phyloP scores from a whole-genome alignment of 106 monocot genomes.

The Dioscorea alata region DNA sequence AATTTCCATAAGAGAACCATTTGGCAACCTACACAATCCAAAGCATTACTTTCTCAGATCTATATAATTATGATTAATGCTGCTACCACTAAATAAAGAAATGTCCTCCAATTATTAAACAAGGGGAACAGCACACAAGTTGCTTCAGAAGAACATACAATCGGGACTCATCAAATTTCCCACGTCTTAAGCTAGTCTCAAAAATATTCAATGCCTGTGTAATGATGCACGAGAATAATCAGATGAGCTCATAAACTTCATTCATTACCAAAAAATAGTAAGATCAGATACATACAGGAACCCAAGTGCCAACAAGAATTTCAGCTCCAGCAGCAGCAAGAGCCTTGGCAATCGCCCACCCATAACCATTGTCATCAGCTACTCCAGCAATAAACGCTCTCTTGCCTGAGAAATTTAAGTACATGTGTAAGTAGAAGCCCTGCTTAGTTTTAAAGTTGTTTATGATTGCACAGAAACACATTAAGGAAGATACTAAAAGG shows the following conservation, averaged over 20 bases:
- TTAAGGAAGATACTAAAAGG: background rate
- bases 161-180: conserved; percentile 88
- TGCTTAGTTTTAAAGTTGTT: background rate
- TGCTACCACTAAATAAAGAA: too few relatives aligned
- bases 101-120: too few relatives aligned
- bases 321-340: conserved; percentile 97
- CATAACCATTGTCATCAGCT: conserved; percentile 98
- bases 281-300: conserved; percentile 64
- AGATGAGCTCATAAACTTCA: too few relatives aligned
- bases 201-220: conserved; percentile 91
- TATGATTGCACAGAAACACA: background rate
- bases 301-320: conserved; percentile 99
- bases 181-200: conserved; percentile 86
- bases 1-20: conserved; percentile 92
- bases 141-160: conserved; percentile 26
- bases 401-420: conserved; percentile 48
- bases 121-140: background rate
- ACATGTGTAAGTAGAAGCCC: background rate
- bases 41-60: too few relatives aligned
- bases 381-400: conserved; percentile 97
- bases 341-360: conserved; percentile 98
- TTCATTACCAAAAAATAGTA: background rate
- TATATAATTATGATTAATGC: too few relatives aligned
- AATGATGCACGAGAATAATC: conserved; percentile 1
- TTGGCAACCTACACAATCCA: conserved; percentile 49